Evolutionary conservation across 768 basidiomycete species (phyloP).

Genomic region (Rhodosporidiobolus sp.): DNA sequence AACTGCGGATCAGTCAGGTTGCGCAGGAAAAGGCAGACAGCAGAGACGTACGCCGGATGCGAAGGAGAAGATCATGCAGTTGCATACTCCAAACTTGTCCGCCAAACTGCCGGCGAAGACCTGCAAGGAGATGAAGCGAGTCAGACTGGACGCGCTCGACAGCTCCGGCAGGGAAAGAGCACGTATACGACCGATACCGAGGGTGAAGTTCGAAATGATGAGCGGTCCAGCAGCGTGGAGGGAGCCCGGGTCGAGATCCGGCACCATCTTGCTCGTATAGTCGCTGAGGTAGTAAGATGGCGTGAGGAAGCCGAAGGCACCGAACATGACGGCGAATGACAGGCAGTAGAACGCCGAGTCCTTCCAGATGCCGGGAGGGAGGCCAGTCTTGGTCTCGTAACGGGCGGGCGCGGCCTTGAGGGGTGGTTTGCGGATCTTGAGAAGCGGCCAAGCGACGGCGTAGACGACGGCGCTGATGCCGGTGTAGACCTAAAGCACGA

Average conservation of each 20-base stretch:
- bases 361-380: conserved; percentile 27
- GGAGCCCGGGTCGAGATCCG: conserved; percentile 21
- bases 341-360: conserved; percentile 26
- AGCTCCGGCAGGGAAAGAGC: no score
- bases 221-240: conserved; percentile 14
- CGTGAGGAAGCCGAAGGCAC: conserved; percentile 1
- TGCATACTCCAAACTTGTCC: conserved; percentile 44
- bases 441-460: conserved; percentile 14
- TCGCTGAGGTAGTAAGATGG: conserved; percentile 22
- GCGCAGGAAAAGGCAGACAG: no score
- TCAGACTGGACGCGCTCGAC: not conserved
- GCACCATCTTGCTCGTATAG: conserved; percentile 7
- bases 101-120: conserved; percentile 42
- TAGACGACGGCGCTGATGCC: conserved; percentile 20
- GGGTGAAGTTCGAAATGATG: conserved; percentile 35
- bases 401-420: conserved; percentile 5
- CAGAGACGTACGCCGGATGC: conserved; percentile 8
- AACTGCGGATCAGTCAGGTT: not conserved
- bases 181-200: conserved; percentile 31
- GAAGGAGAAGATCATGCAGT: conserved; percentile 43
- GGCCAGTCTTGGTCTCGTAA: conserved; percentile 25
- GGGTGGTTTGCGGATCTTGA: conserved; percentile 17
- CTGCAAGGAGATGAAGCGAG: no score
- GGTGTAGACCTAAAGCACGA: conserved; percentile 18
- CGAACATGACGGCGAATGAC: conserved; percentile 19